These are phyloP conservation scores for Yamadazyma scolyti DNA, from an alignment of 805 yeast species.

Conservation along the genomic window DNA sequence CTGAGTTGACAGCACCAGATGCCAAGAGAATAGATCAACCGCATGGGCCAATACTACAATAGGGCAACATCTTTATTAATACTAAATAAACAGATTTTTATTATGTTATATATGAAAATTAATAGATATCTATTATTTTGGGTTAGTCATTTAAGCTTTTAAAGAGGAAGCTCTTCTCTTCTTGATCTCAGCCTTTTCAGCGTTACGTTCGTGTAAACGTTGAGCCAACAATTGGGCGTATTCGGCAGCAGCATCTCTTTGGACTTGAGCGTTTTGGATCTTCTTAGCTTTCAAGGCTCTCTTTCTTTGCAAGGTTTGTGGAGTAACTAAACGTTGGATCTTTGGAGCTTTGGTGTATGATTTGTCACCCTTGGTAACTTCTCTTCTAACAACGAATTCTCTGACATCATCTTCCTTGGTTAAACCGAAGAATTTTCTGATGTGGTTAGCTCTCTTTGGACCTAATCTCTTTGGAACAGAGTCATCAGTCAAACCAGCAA, in stretches of 20 bases:
- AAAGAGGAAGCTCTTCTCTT: conserved; percentile 99
- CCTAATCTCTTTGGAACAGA: conserved; percentile 99
- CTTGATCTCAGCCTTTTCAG: conserved; percentile 96
- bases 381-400: conserved; percentile 94
- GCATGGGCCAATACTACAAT: not conserved
- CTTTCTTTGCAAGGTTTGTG: conserved; percentile 99
- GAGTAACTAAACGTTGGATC: conserved; percentile 99
- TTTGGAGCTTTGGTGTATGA: conserved; percentile 99
- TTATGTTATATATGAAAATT: no score
- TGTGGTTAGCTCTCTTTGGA: conserved; percentile 99
- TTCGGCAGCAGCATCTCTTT: conserved; percentile 99
- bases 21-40: not conserved
- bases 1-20: not conserved
- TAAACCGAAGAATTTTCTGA: conserved; percentile 99
- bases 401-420: conserved; percentile 90
- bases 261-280: conserved; percentile 95
- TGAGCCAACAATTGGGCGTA: conserved; percentile 98
- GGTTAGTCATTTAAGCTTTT: conserved; percentile 59
- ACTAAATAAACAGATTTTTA: conserved; percentile 14
- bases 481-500: conserved; percentile 92
- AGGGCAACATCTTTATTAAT: conserved; percentile 7
- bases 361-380: conserved; percentile 96
- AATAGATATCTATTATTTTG: conserved; percentile 5
- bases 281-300: conserved; percentile 92
- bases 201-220: conserved; percentile 97